Base-by-base conservation (phyloP, 805 yeast species). In the Candida chilensis region DNA sequence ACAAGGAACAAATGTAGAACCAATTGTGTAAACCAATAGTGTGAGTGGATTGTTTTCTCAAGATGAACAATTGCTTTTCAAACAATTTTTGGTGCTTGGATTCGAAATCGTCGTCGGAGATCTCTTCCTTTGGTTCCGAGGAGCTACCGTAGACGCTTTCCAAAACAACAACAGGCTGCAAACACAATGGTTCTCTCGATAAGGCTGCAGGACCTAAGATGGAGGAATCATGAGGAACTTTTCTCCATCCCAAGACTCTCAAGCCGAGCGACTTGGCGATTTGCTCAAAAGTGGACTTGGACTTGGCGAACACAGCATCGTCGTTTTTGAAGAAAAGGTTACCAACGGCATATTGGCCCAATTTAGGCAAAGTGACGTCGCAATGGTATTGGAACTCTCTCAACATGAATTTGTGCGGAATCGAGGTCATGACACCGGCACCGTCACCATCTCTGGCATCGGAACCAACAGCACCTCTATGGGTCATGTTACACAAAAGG, bases 391-490 rank as follows among this genome's bases (percentile, higher is more conserved):
- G 72, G 53, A 88, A 88, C 61, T 90, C 97, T 54, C 90, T 75
- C 36, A 59, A 57, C 68, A 90, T 75, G 54, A 92, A 85, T 40
- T 73, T 77, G 60, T 88, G 96, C 20, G 96, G 96, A 38, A 90
- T 76, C 18, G 95, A 81, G 30, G 92, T 74, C 74, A 90, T 75
- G 37, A 90, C 86, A 56, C 98, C 98, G 17, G 98, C 98, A 59
- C 98, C 98, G 53, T 90, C 98, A 58, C 98, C 98, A 54, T 90
- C 96, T 47, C 87, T 76, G 15, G 96, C 94, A 50, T 88, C 95
- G 1, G 86, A 68, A 36, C 95, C 94, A 37, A 88, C 96, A 24
- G 97, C 97, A 52, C 98, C 98, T 63, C 98, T 77, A 58, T 90
- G 98, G 37, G 96, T 84, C 98, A 90, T 92, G 62, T 92, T 90